Percentiles rank a stretch among this genome's conserved stretches.
phyloP scores from a whole-genome alignment of 75 land plant genomes.

The Ceratopteris richardii region DNA sequence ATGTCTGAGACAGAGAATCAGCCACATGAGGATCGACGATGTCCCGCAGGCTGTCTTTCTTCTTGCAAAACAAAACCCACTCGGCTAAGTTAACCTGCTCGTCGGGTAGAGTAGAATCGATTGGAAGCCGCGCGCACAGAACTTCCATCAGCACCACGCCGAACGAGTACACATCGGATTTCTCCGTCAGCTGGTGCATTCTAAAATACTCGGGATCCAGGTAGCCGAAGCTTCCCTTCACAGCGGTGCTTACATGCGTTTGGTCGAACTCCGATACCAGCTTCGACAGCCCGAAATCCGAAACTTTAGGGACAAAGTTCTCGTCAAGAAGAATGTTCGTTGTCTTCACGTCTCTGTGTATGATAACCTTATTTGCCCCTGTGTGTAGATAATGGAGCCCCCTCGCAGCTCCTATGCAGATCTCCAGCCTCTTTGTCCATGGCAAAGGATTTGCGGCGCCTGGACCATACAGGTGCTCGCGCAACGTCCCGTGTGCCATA shows the following conservation, averaged over 20 bases:
- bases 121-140: conserved; percentile 33
- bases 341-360: conserved; percentile 61
- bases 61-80: conserved; percentile 34
- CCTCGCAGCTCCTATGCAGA: conserved; percentile 48
- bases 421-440: conserved; percentile 47
- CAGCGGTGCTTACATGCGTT: conserved; percentile 31
- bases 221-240: conserved; percentile 39
- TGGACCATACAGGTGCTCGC: conserved; percentile 35
- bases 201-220: conserved; percentile 37
- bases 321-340: conserved; percentile 57
- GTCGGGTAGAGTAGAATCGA: conserved; percentile 39
- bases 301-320: conserved; percentile 38
- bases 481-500: conserved; percentile 35
- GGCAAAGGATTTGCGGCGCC: not conserved
- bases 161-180: conserved; percentile 55
- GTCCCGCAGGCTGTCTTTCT: conserved; percentile 21
- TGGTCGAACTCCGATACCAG: conserved; percentile 12
- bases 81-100: conserved; percentile 42
- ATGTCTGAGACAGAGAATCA: conserved; percentile 18
- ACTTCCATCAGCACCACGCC: conserved; percentile 38
- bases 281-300: conserved; percentile 56
- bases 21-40: conserved; percentile 49
- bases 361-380: conserved; percentile 40
- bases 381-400: conserved; percentile 64
- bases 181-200: conserved; percentile 31